Evolutionary conservation across 768 basidiomycete species (phyloP), one percentile per base, ranked within the genome.

Genomic region (Coprinopsis cinerea): DNA sequence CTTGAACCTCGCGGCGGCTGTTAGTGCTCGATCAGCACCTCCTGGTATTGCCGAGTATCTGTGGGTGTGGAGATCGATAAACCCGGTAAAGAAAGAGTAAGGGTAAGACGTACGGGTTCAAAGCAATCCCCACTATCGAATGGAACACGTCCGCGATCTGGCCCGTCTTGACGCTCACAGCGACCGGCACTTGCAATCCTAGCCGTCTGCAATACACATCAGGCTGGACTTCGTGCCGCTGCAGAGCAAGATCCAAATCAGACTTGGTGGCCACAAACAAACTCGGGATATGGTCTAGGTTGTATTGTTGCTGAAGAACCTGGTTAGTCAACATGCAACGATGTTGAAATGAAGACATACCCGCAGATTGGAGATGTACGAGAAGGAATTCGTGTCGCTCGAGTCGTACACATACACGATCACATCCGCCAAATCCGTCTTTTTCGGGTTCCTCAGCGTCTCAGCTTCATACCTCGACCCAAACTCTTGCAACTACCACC

Each of bases 241-340:
- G 61, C 17, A 50, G 80, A 10, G 95, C 95, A 44, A 99, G 82
- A 66, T 99, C 95, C 23, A 96, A 79, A 65, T 99, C 95, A 4
- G 92, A 94, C 69, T 99, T 99, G 32, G 95, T 98, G n/a, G 95
- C 95, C 22, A 99, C 93, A 64, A 98, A 97, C 30, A 98, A 69
- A 10, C 90, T 93, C 22, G 95, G 94, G 63, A 97, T 90, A 64
- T 92, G 88, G 64, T 97, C 92, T 25, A 96, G 73, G 56, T 81
- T 92, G 64, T 97, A 95, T 78, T 94, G 92, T 90, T 97, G 94
- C 92, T 96, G 67, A 28, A 47, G 39, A 49, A 61, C 32, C 40
- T 58, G 57, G 61, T 58, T 51, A 49, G 51, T 35, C n/a, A 20
- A 26, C 13, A 11, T 52, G 24, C 17, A 26, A 47, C 23, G 18